Conservation (phyloP, 2,329 filamentous ascomycete species). For the Pyrenochaeta sp. region DNA sequence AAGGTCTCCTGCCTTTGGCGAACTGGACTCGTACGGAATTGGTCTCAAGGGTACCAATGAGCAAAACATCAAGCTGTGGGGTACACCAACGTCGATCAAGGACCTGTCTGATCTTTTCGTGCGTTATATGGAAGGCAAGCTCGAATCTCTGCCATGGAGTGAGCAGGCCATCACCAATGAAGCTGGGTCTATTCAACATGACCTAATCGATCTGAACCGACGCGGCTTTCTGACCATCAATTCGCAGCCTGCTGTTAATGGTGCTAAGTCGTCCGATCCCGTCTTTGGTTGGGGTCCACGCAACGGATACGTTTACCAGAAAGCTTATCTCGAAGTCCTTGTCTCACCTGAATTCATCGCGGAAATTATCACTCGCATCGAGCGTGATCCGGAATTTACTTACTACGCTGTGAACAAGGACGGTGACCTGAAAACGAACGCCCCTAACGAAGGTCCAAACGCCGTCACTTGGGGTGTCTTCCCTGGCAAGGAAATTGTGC, state of each 20-base stretch:
- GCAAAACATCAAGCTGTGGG: slow-evolving; percentile 95
- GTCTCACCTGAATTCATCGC: slow-evolving; percentile 81
- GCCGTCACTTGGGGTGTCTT: slow-evolving; percentile 99
- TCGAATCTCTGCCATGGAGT: slow-evolving; percentile 91
- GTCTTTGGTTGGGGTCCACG: slow-evolving; percentile 93
- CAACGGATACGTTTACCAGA: slow-evolving; percentile 98
- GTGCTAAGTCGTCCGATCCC: slow-evolving; percentile 84
- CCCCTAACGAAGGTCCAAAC: slow-evolving; percentile 85
- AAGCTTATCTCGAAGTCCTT: slow-evolving; percentile 93
- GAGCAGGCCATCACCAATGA: slow-evolving; percentile 86
- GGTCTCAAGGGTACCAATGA: slow-evolving; percentile 94
- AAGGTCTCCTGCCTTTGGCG: slow-evolving; percentile 93
- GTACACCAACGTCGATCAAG: slow-evolving; percentile 78
- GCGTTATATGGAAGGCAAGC: slow-evolving; percentile 79
- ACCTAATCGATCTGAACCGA: slow-evolving; percentile 82
- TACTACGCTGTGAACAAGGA: slow-evolving; percentile 92
- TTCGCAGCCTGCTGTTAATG: slow-evolving; percentile 94
- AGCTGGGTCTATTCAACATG: slow-evolving; percentile 77
- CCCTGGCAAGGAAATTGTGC: slow-evolving; percentile 98
- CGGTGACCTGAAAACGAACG: slow-evolving; percentile 84
- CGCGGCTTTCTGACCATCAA: slow-evolving; percentile 94
- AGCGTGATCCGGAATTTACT: slow-evolving; percentile 81
- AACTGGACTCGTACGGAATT: slow-evolving; percentile 93
- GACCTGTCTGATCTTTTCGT: slow-evolving; percentile 88
- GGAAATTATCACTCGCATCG: slow-evolving; percentile 79